Evolutionary conservation across 2,329 filamentous ascomycete genomes (phyloP), one percentile per base, ranked within the genome.

Genomic region (Ceratocystis smalleyi): DNA sequence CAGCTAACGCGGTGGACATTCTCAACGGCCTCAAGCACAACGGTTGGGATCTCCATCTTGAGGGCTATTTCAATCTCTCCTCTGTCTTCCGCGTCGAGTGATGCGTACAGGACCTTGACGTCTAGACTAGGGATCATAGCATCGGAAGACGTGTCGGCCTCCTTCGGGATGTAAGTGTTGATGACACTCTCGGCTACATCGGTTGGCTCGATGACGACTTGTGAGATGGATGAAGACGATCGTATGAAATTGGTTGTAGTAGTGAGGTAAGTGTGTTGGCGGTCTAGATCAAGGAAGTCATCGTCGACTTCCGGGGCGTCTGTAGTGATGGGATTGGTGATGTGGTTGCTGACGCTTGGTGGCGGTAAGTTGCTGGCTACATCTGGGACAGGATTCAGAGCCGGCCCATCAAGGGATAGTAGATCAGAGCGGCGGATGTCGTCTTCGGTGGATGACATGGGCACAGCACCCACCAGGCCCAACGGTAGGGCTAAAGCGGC

Each of bases 41-140:
- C 66, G 47, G 69, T 68, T 8, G 69, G 69, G 24, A 67, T 66
- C 7, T 65, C 67, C 64, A 70, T 64, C 8, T 66, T 64, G 5
- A 70, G 64, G 24, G 22, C 67, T 69, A 70, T 69, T 67, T 66
- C 64, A 60, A 70, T 70, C n/a, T 64, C 64, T 5, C 69, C 69
- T 43, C 66, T 40, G 45, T 59, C 57, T 15, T 65, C 60, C 8
- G 64, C 60, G 10, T 69, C 66, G 4, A 65, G 61, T 12, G 69
- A 65, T 55, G 68, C 69, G 55, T 67, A 54, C 43, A 60, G 63
- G 65, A 67, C 55, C 6, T 54, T 49, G 32, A 65, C 63, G 17
- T 63, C 62, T 51, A 45, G 15, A 8, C 35, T 57, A 17, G 60
- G 59, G 8, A 15, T 40, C 32, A 30, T 35, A 19, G 64, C 65